Evolutionary conservation across 371 early-diverging fungal species (phyloP), one percentile per base, ranked within the genome.

Genomic region (Polyrhizophydium stewartii): DNA sequence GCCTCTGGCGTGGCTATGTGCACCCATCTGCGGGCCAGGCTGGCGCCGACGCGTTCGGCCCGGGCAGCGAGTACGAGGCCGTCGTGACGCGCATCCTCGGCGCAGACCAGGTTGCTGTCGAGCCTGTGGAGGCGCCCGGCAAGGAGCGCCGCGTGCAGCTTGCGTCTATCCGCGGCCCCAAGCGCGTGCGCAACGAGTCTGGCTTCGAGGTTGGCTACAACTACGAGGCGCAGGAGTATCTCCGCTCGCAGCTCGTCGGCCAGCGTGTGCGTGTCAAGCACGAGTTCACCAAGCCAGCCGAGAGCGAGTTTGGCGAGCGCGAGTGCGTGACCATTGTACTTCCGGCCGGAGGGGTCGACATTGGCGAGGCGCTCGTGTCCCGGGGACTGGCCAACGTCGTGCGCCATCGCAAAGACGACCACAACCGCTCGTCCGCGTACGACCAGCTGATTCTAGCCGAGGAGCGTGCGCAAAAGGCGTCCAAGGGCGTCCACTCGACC

Each of bases 281-380:
- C 55, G 97, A 95, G 67, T 97, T 91, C 71, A 78, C 87, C 67
- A 92, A 93, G 67, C 89, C 95, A 10, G 82, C 85, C 31, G 94
- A 93, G 52, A 90, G 87, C 31, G 59, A 62, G 19, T 93, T 86
- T 59, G 94, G 92, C 65, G 88, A 86, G 47, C 87, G 88, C 51
- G 90, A 91, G 53, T 96, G 95, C 69, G 97, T 89, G 32, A 93
- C 95, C 16, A 73, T 97, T 40, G 85, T 71, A 43, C 58, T 81
- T 33, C 82, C 82, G 1, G 79, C 80, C 55, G 74, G 72, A 56
- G 72, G 60, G 31, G 67, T 63, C 53, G 92, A 95, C 66, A 69
- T 93, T 55, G 90, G 89, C 25, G 91, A 89, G 52, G 77, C 79
- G 52, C 72, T 97, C 27, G 85, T 96, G 21, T 73, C 83, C 38